phyloP scores from a whole-genome alignment of 305 asterid species.

The Caryopteris hybrid region DNA sequence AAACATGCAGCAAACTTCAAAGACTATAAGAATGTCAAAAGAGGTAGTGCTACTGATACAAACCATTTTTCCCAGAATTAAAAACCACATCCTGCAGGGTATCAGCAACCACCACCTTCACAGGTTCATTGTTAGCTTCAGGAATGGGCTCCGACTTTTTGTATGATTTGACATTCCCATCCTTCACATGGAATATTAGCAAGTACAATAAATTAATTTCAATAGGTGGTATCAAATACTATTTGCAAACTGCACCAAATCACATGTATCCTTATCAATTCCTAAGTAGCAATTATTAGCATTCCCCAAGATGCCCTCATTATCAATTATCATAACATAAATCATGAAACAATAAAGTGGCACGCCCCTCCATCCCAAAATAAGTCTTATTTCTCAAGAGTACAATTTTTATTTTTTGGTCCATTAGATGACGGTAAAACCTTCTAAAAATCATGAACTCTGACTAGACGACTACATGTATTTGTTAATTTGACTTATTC shows the following conservation, averaged over 20 bases:
- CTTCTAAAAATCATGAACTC: too few species aligned
- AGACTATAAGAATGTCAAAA: background rate
- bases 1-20: background rate
- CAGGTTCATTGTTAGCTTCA: slow-evolving; percentile 55
- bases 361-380: too few species aligned
- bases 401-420: too few species aligned
- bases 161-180: slow-evolving; percentile 49
- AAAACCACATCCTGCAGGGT: slow-evolving; percentile 58
- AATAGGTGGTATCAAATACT: slow-evolving; percentile 1
- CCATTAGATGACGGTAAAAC: too few species aligned
- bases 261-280: background rate
- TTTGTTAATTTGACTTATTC: too few species aligned
- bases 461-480: too few species aligned
- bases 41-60: background rate
- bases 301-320: background rate
- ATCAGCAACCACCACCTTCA: slow-evolving; percentile 75
- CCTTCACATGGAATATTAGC: slow-evolving; percentile 36
- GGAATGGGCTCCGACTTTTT: slow-evolving; percentile 78
- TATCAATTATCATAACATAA: background rate
- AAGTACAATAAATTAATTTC: slow-evolving; percentile 13
- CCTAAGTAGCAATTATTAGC: too few species aligned
- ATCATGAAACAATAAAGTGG: slow-evolving; percentile 12
- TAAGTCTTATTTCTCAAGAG: too few species aligned
- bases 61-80: slow-evolving; percentile 62
- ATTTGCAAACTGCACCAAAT: background rate